phyloP scores from a whole-genome alignment of 2,329 filamentous ascomycete genomes.

The Aspergillus caelatus region DNA sequence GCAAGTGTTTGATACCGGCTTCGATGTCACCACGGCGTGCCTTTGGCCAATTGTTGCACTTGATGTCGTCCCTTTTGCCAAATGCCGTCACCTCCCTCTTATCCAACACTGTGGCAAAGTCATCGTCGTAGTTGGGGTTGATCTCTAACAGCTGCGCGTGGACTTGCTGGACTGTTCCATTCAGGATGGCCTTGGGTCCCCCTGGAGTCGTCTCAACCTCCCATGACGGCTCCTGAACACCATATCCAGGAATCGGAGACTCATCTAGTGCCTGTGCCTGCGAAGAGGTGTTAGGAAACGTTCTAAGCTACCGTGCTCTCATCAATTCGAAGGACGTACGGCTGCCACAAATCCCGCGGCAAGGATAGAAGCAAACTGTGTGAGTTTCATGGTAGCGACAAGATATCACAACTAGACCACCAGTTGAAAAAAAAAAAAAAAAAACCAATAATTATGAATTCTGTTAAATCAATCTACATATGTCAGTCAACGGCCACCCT shows the following conservation, averaged over 20 bases:
- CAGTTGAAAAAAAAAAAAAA: no score
- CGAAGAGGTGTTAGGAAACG: background rate
- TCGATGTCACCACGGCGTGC: background rate
- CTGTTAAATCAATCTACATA: no score
- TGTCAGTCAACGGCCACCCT: no score
- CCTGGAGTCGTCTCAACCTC: background rate
- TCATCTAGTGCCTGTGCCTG: background rate
- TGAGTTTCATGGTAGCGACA: background rate
- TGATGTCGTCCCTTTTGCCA: background rate
- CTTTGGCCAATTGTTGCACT: background rate
- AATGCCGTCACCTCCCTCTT: background rate
- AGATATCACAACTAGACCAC: no score
- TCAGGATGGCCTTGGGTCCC: background rate
- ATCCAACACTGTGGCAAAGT: background rate
- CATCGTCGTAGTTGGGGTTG: background rate
- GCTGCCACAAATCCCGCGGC: background rate
- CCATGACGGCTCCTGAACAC: background rate
- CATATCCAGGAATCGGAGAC: background rate
- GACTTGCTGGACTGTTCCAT: background rate
- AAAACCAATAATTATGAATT: no score
- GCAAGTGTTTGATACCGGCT: background rate
- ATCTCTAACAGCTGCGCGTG: background rate
- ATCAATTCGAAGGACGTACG: background rate
- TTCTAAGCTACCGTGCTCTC: no score
- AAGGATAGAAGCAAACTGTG: background rate